A percentile compares a stretch with the other conserved stretches of the same genome.
Conservation (phyloP, 345 rosid genomes). For the Aquilaria yunnanensis region DNA sequence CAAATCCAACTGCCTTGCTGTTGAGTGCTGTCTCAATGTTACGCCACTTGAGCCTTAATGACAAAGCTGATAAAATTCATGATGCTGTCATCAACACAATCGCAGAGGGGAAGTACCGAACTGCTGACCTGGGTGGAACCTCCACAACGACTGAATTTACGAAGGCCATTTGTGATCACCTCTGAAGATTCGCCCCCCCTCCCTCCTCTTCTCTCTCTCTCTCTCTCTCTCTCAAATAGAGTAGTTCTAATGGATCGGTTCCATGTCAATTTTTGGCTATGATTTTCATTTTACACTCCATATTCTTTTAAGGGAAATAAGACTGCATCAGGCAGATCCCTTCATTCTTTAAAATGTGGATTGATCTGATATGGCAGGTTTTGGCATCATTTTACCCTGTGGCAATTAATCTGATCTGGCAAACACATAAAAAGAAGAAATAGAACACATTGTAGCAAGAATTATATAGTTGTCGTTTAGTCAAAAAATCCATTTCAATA, state of each 20-base stretch:
- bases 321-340: background rate
- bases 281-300: constrained; percentile 2
- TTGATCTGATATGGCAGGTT: too few species aligned
- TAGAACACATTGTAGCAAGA: too few species aligned
- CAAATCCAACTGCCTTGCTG: constrained; percentile 85
- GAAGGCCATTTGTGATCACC: constrained; percentile 70
- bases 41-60: constrained; percentile 61
- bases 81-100: constrained; percentile 70
- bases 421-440: too few species aligned
- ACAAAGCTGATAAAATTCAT: constrained; percentile 73
- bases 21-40: constrained; percentile 75
- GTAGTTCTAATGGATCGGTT: constrained; percentile 10
- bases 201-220: background rate
- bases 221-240: constrained; percentile 9
- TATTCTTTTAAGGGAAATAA: constrained; percentile 4
- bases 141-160: constrained; percentile 79
- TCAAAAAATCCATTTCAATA: too few species aligned
- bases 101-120: constrained; percentile 74
- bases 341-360: too few species aligned
- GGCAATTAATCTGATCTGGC: too few species aligned
- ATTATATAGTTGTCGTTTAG: too few species aligned
- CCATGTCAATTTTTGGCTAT: background rate
- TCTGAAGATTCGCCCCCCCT: constrained; percentile 25
- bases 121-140: constrained; percentile 79
- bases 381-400: too few species aligned